phyloP scores from a whole-genome alignment of 2,329 filamentous ascomycete species.

The Calonectria fujianensis region DNA sequence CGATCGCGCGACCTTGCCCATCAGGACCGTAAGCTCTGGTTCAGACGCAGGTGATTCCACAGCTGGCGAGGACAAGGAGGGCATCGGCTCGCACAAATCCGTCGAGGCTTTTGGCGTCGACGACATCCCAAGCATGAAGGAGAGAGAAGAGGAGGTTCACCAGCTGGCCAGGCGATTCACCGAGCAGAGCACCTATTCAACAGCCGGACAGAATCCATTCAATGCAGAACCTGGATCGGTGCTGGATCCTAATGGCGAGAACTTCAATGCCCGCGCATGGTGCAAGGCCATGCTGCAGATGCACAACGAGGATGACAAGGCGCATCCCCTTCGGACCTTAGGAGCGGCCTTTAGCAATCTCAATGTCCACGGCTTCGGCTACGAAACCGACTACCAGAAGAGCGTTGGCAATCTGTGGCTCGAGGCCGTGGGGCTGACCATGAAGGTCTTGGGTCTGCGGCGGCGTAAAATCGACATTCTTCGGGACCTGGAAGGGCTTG shows the following conservation, averaged over 20 bases:
- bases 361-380: constrained; percentile 22
- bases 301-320: constrained; percentile 12
- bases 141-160: constrained; percentile 10
- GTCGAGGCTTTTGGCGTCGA: neutral
- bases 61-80: neutral
- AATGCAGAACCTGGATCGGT: constrained; percentile 3
- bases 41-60: neutral
- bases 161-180: constrained; percentile 5
- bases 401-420: constrained; percentile 24
- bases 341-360: constrained; percentile 23
- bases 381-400: constrained; percentile 16
- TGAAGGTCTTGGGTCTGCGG: neutral
- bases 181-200: neutral
- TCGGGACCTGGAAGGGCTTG: constrained; percentile 52
- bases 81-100: neutral
- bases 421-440: neutral
- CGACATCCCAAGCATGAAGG: neutral
- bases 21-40: neutral
- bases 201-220: constrained; percentile 7
- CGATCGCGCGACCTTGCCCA: neutral
- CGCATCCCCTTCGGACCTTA: constrained; percentile 1
- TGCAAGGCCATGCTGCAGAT: constrained; percentile 20
- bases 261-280: constrained; percentile 16
- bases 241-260: constrained; percentile 2
- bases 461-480: constrained; percentile 47